Evolutionary conservation across 2,329 filamentous ascomycete genomes (phyloP), one percentile per base, ranked within the genome.

Genomic region (Podosphaera xanthii): DNA sequence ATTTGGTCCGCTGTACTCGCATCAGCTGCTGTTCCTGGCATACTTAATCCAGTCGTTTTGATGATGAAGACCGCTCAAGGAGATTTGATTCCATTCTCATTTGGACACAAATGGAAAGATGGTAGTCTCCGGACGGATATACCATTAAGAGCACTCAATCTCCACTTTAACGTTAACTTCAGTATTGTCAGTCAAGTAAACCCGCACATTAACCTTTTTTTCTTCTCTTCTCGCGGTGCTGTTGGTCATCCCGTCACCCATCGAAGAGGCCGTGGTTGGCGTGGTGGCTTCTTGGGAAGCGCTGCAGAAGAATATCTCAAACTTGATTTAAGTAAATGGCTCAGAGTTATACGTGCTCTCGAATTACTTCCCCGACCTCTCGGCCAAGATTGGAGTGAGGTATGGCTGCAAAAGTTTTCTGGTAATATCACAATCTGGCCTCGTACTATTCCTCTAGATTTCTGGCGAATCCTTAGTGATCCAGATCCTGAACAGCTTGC

Each of bases 71-170:
- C 79, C 58, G 76, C 77, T 22, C 80, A 89, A 61, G 90, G 89
- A 0, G 82, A 76, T 1, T 75, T 98, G 3, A 81, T 82, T 0
- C 92, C 92, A 0, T 98, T 95, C 71, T 94, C 87, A 0, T 98
- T 98, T 68, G 92, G 92, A 0, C 90, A 97, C 75, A 97, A 97
- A 72, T 98, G 92, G 92, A 98, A 98, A 71, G 92, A 98, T 69
- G 92, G 92, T 58, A 92, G 86, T 65, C 73, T 98, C 59, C 80
- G 92, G 44, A 98, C 92, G 0, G 92, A 98, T 67, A 96, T 98
- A 35, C 92, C 92, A 0, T 81, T 98, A 67, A 92, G 91, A 71
- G 86, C 90, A 1, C 77, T 98, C 58, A 97, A 98, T 70, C 77
- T 95, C 0, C 88, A 97, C 69, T 98, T 98, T 75, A 97, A 97